Evolutionary conservation across 1,139 yeast genomes (phyloP).

Genomic region (Protomyces inundatus): DNA sequence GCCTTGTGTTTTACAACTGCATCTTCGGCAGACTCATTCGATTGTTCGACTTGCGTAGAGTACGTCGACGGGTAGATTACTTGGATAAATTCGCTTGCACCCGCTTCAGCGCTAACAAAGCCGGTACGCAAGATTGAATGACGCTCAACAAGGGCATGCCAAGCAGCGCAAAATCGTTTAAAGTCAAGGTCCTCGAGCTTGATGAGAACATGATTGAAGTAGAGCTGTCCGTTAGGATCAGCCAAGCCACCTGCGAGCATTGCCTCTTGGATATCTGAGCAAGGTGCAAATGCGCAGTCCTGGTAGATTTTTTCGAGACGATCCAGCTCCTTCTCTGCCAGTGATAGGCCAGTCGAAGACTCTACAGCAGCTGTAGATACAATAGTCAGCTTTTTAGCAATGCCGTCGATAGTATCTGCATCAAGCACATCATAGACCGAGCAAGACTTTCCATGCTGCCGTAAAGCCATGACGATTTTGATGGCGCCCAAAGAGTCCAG

Average conservation of each 20-base stretch:
- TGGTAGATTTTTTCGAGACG: not conserved
- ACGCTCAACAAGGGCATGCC: slow-evolving; percentile 24
- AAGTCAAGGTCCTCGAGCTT: not conserved
- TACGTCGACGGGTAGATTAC: slow-evolving; percentile 22
- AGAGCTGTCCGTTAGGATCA: slow-evolving; percentile 21
- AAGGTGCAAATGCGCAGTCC: slow-evolving; percentile 11
- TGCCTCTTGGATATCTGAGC: slow-evolving; percentile 30
- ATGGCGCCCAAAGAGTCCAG: slow-evolving; percentile 20
- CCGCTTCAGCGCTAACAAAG: slow-evolving; percentile 16
- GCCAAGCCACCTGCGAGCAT: slow-evolving; percentile 29
- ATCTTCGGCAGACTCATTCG: not conserved
- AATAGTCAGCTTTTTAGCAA: not conserved
- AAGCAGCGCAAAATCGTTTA: slow-evolving; percentile 7
- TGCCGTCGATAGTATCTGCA: not conserved
- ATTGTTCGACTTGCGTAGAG: not conserved
- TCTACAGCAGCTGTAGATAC: not conserved
- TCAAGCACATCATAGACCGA: slow-evolving; percentile 9
- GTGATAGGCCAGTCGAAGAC: not conserved
- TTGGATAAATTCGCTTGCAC: slow-evolving; percentile 25
- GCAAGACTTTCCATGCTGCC: not conserved
- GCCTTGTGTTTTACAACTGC: slow-evolving; percentile 11
- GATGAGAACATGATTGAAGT: slow-evolving; percentile 28
- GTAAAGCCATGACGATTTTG: slow-evolving; percentile 17
- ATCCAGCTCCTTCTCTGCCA: not conserved
- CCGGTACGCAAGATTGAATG: slow-evolving; percentile 33